Conservation (phyloP, 768 basidiomycete genomes). For the Infundibulicybe gibba region DNA sequence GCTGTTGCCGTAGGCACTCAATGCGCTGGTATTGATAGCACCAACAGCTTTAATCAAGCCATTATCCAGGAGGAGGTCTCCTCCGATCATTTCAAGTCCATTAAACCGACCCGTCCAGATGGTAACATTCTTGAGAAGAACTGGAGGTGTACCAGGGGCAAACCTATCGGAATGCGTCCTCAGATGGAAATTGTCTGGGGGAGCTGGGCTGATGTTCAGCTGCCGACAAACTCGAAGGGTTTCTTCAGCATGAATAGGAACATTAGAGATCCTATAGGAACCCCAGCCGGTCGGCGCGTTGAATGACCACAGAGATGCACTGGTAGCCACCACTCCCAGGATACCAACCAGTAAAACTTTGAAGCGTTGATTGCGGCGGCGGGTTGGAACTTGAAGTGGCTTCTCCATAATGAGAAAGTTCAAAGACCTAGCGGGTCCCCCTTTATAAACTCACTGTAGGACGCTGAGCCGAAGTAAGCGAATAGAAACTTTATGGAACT, state of each 20-base stretch:
- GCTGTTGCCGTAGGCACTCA: constrained; percentile 8
- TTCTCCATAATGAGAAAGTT: background rate
- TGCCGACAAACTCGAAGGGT: constrained; percentile 50
- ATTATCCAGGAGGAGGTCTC: constrained; percentile 58
- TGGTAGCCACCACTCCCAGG: constrained; percentile 12
- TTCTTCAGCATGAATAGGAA: constrained; percentile 34
- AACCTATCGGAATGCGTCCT: constrained; percentile 56
- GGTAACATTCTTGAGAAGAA: constrained; percentile 69
- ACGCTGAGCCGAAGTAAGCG: no score
- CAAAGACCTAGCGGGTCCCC: no score
- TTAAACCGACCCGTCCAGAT: constrained; percentile 70
- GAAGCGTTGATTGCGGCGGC: constrained; percentile 7
- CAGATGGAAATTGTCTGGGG: constrained; percentile 36
- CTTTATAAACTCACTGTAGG: no score
- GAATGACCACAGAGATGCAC: constrained; percentile 18
- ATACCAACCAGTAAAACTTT: constrained; percentile 18
- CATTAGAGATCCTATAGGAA: constrained; percentile 7
- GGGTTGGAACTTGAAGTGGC: constrained; percentile 5
- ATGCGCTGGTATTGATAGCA: constrained; percentile 18
- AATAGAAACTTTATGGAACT: no score
- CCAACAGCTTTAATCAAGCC: constrained; percentile 63
- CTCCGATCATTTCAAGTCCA: constrained; percentile 54
- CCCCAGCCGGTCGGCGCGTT: constrained; percentile 17
- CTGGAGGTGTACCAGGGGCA: constrained; percentile 55
- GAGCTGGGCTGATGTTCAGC: constrained; percentile 41